A percentile compares a stretch with the other conserved stretches of the same genome.
Evolutionary conservation across 2,329 filamentous ascomycete genomes (phyloP).

Genomic region (Penicillium capsulatum): DNA sequence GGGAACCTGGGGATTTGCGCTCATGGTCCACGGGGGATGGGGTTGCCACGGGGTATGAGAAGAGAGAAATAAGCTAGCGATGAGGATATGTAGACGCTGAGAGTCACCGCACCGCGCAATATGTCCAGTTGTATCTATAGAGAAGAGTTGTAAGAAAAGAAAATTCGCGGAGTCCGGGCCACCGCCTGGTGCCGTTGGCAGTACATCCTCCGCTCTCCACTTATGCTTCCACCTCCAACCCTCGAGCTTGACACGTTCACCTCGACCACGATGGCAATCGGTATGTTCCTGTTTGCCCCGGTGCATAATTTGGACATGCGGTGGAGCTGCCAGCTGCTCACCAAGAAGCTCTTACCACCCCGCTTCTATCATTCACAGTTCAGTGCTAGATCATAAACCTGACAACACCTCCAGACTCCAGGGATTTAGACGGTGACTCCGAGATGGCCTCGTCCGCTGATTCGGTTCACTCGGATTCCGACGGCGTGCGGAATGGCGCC

Average conservation of each 20-base stretch:
- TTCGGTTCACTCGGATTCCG: constrained; percentile 37
- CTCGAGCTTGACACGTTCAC: constrained; percentile 1
- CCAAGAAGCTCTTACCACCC: constrained; percentile 1
- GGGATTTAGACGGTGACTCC: constrained; percentile 54
- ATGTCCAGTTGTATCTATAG: constrained; percentile 13
- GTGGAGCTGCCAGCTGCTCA: neutral
- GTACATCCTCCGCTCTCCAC: constrained; percentile 12
- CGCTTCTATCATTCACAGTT: neutral
- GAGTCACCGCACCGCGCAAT: constrained; percentile 4
- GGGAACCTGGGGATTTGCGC: constrained; percentile 54
- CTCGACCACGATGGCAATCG: constrained; percentile 19
- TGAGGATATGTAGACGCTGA: constrained; percentile 3
- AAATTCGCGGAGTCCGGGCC: constrained; percentile 21
- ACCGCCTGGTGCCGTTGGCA: constrained; percentile 16
- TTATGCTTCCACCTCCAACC: constrained; percentile 4
- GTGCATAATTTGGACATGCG: no score
- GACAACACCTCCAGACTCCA: constrained; percentile 13
- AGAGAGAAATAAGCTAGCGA: neutral
- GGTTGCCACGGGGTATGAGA: constrained; percentile 1
- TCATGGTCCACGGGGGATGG: constrained; percentile 28
- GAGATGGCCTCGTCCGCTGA: constrained; percentile 52
- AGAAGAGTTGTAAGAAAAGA: constrained; percentile 9
- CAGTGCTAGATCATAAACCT: neutral
- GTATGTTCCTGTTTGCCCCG: constrained; percentile 20
- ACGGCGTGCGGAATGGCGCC: constrained; percentile 36